A percentile compares a stretch with the other conserved stretches of the same genome.
These are phyloP conservation scores for Microbotryum violaceum DNA, from an alignment of 1,284 basidiomycete genomes.

Conservation along the genomic window DNA sequence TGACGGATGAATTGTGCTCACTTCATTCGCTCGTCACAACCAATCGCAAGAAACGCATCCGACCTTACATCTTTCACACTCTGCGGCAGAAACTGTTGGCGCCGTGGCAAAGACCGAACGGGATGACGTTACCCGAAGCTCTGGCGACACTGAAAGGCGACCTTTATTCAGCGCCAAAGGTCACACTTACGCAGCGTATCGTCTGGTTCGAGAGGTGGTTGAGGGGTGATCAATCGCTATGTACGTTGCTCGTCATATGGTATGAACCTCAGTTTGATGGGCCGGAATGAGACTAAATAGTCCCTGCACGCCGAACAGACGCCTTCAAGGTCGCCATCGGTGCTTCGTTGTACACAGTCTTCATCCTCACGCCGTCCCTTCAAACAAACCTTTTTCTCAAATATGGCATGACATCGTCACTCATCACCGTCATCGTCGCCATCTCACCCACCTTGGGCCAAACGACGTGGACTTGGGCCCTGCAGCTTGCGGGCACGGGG, in stretches of 20 bases:
- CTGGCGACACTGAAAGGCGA: constrained; percentile 17
- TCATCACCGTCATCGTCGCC: constrained; percentile 28
- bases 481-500: constrained; percentile 21
- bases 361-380: constrained; percentile 19
- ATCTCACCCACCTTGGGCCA: constrained; percentile 23
- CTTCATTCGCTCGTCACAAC: constrained; percentile 16
- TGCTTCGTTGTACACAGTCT: constrained; percentile 22
- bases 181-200: constrained; percentile 1
- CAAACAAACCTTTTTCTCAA: constrained; percentile 21
- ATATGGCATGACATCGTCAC: constrained; percentile 14
- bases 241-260: neutral
- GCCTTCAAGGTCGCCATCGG: constrained; percentile 24
- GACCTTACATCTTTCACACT: constrained; percentile 10
- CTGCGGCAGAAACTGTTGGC: neutral
- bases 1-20: constrained; percentile 19
- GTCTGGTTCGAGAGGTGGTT: constrained; percentile 15
- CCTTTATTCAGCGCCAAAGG: constrained; percentile 6
- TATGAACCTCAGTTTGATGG: neutral
- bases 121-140: constrained; percentile 20
- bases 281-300: neutral
- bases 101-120: neutral
- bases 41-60: neutral
- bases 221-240: constrained; percentile 12
- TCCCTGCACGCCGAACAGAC: constrained; percentile 1
- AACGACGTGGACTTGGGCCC: constrained; percentile 19